Conservation (phyloP, 495 filamentous ascomycete genomes). For the Aspergillus campestris region DNA sequence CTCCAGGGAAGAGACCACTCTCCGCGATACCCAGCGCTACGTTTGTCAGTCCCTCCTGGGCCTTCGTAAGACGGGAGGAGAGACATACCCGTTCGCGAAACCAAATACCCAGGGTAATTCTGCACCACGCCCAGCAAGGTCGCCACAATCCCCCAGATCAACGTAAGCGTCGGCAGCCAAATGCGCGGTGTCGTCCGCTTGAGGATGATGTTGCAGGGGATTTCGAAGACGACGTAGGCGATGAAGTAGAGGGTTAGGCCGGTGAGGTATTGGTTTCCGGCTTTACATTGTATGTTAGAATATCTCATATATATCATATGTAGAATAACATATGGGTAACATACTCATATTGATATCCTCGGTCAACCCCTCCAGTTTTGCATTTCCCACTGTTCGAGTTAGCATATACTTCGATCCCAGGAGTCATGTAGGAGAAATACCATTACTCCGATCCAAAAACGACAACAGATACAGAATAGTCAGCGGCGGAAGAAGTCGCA, state of each 20-base stretch:
- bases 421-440: conserved; percentile 19
- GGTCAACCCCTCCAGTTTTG: conserved; percentile 53
- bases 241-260: conserved; percentile 68
- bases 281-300: conserved; percentile 12
- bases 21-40: conserved; percentile 33
- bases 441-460: conserved; percentile 70
- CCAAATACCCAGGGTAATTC: conserved; percentile 55
- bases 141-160: conserved; percentile 56
- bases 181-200: conserved; percentile 60
- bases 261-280: conserved; percentile 63
- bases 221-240: conserved; percentile 63
- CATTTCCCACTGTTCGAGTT: conserved; percentile 41
- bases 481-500: conserved; percentile 54
- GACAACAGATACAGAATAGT: conserved; percentile 64
- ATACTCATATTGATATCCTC: conserved; percentile 54
- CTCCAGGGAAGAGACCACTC: conserved; percentile 61
- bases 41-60: conserved; percentile 1
- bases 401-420: conserved; percentile 9
- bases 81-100: conserved; percentile 45
- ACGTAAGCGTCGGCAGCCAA: conserved; percentile 49
- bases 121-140: conserved; percentile 64
- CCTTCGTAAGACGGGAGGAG: no score
- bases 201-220: conserved; percentile 67
- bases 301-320: neutral
- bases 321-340: neutral